Conservation (phyloP, 106 monocot species). For the Dendrobium chrysotoxum region DNA sequence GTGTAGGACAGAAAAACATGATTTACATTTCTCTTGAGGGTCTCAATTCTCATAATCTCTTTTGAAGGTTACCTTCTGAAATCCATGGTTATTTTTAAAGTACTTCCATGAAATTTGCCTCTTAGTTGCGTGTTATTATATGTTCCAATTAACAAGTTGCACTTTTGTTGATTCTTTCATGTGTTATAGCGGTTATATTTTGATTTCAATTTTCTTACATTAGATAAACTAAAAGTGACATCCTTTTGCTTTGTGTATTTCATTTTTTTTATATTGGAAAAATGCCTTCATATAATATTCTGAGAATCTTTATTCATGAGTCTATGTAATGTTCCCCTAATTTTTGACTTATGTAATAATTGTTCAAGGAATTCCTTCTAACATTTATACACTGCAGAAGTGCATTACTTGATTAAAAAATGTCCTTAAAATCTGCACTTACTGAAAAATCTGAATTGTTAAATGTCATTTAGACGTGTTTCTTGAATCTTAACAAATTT, state of each 20-base stretch:
- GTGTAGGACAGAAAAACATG: neutral
- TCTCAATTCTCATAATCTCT: neutral
- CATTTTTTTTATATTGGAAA: neutral
- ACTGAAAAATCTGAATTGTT: neutral
- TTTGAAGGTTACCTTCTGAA: neutral
- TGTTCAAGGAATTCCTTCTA: neutral
- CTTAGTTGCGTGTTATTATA: neutral
- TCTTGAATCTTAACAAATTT: neutral
- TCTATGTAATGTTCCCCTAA: neutral
- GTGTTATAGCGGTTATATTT: neutral
- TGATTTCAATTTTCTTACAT: neutral
- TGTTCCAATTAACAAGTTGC: neutral
- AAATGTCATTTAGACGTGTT: neutral
- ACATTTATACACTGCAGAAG: neutral
- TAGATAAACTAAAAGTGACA: neutral
- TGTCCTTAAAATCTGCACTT: neutral
- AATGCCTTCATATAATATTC: neutral
- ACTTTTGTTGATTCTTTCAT: neutral
- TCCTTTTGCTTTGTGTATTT: neutral
- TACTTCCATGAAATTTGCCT: neutral
- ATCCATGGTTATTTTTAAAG: neutral
- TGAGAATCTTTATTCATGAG: neutral
- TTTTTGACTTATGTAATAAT: neutral
- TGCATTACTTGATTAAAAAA: neutral
- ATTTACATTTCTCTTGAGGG: neutral